phyloP scores from a whole-genome alignment of 768 basidiomycete genomes.

The Coprinopsis strossmayeri region DNA sequence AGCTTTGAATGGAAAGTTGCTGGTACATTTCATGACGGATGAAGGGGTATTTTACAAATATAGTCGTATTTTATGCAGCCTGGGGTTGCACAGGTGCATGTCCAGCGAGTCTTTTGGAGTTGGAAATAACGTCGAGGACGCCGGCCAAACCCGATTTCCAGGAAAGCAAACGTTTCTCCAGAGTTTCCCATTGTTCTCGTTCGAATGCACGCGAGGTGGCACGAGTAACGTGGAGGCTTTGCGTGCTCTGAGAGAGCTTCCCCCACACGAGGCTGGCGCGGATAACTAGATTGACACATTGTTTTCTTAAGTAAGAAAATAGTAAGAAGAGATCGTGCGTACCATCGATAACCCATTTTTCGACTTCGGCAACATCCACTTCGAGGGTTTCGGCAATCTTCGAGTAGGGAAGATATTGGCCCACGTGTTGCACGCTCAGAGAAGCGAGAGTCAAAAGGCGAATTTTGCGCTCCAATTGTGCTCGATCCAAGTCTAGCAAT shows the following conservation, averaged over 20 bases:
- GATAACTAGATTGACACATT: slow-evolving; percentile 48
- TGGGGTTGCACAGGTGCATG: slow-evolving; percentile 18
- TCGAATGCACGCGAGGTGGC: slow-evolving; percentile 74
- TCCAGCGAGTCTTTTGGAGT: slow-evolving; percentile 42
- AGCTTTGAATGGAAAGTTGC: neutral
- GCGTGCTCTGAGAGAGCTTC: slow-evolving; percentile 77
- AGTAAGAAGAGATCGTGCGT: slow-evolving; percentile 12
- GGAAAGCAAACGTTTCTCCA: slow-evolving; percentile 66
- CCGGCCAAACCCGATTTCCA: slow-evolving; percentile 72
- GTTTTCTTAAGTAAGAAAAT: slow-evolving; percentile 4
- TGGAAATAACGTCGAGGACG: slow-evolving; percentile 65
- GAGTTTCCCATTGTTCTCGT: slow-evolving; percentile 69
- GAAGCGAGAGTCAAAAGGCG: slow-evolving; percentile 71
- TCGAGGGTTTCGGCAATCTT: slow-evolving; percentile 63
- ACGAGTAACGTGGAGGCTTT: slow-evolving; percentile 65
- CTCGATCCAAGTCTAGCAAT: slow-evolving; percentile 45
- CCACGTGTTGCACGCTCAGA: slow-evolving; percentile 71
- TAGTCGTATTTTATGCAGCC: neutral
- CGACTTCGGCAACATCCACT: slow-evolving; percentile 60
- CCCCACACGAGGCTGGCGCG: slow-evolving; percentile 73
- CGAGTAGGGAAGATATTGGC: slow-evolving; percentile 65
- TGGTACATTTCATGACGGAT: neutral
- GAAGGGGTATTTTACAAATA: neutral
- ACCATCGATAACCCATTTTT: slow-evolving; percentile 89
- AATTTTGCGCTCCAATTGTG: slow-evolving; percentile 71